Percentiles rank a stretch among this genome's conserved stretches.
phyloP scores from a whole-genome alignment of 768 basidiomycete species.

The Lactarius indigo region DNA sequence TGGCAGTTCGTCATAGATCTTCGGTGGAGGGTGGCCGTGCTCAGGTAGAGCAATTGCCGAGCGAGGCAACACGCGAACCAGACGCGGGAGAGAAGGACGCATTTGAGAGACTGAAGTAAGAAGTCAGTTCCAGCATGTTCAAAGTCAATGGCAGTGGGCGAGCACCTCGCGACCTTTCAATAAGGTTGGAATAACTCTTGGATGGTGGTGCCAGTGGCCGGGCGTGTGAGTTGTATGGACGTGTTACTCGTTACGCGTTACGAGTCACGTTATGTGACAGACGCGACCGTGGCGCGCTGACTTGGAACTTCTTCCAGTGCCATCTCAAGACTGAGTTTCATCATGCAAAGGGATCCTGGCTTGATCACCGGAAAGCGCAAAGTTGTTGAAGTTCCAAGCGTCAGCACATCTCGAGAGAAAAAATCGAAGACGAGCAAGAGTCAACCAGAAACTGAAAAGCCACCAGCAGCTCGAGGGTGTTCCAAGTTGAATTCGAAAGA shows the following conservation, averaged over 20 bases:
- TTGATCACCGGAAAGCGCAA: conserved; percentile 10
- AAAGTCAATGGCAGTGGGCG: background rate
- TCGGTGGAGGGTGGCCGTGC: conserved; percentile 24
- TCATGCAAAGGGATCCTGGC: conserved; percentile 8
- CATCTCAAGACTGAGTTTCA: background rate
- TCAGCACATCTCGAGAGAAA: background rate
- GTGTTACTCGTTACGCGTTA: background rate
- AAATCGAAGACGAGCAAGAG: conserved; percentile 2
- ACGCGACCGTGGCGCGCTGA: no score
- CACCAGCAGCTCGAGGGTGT: background rate
- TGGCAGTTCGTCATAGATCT: conserved; percentile 29
- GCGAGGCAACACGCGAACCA: conserved; percentile 41
- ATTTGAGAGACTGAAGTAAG: conserved; percentile 23
- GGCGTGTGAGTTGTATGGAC: background rate
- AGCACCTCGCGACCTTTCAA: background rate
- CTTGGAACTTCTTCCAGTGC: no score
- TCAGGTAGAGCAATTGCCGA: conserved; percentile 29
- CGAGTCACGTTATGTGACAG: background rate
- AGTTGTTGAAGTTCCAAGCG: background rate
- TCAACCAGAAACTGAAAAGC: background rate
- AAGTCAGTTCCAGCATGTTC: background rate
- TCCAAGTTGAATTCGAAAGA: conserved; percentile 28
- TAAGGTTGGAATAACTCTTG: background rate
- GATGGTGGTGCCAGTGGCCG: background rate
- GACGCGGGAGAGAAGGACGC: conserved; percentile 33